phyloP scores from a whole-genome alignment of 352 stramenopile species.

The Pythium chondricola region DNA sequence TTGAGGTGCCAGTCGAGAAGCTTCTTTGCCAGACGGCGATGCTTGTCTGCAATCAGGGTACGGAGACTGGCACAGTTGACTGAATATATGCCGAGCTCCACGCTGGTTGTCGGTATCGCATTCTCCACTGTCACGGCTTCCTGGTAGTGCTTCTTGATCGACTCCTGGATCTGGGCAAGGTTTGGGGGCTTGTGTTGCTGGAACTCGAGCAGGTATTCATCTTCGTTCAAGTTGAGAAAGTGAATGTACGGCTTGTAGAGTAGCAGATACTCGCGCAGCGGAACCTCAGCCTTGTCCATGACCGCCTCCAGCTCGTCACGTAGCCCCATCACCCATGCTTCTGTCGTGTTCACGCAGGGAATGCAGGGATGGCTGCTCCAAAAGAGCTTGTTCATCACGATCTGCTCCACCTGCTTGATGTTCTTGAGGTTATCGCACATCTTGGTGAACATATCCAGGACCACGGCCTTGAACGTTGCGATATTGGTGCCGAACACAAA shows the following conservation, averaged over 20 bases:
- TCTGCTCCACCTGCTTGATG: slow-evolving; percentile 86
- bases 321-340: slow-evolving; percentile 77
- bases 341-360: slow-evolving; percentile 66
- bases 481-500: slow-evolving; percentile 73
- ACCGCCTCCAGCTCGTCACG: slow-evolving; percentile 46
- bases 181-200: slow-evolving; percentile 72
- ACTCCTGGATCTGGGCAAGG: slow-evolving; percentile 57
- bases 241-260: slow-evolving; percentile 80
- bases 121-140: slow-evolving; percentile 55
- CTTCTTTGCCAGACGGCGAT: slow-evolving; percentile 65
- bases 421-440: slow-evolving; percentile 78
- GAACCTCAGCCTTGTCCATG: slow-evolving; percentile 50
- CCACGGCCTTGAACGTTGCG: slow-evolving; percentile 40
- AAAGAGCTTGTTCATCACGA: slow-evolving; percentile 93
- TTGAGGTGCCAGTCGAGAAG: slow-evolving; percentile 67
- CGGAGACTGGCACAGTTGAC: slow-evolving; percentile 70
- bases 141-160: slow-evolving; percentile 72
- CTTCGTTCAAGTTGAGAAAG: slow-evolving; percentile 90
- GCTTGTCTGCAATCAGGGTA: slow-evolving; percentile 68
- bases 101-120: slow-evolving; percentile 40
- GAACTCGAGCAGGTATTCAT: slow-evolving; percentile 72
- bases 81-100: slow-evolving; percentile 82
- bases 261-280: slow-evolving; percentile 70
- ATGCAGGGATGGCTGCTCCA: slow-evolving; percentile 91
- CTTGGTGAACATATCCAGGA: slow-evolving; percentile 72